Percentiles rank a stretch among this genome's conserved stretches.
phyloP scores from a whole-genome alignment of 2,329 filamentous ascomycete species.

The Fusarium anthophilum region DNA sequence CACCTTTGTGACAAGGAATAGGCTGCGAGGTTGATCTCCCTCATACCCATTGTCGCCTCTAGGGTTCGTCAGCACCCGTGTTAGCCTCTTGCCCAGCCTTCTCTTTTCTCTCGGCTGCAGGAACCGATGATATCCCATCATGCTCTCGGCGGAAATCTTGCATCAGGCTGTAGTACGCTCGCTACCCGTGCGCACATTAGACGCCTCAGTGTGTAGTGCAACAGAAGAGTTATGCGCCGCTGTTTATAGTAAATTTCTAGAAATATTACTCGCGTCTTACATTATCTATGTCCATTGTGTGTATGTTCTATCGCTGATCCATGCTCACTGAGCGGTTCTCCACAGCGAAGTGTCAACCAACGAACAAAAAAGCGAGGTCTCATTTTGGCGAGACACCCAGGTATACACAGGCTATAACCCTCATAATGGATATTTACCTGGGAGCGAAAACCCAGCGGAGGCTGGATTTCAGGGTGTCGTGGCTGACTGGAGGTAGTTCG shows the following conservation, averaged over 20 bases:
- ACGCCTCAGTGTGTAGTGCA: slow-evolving; percentile 27
- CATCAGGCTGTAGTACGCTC: slow-evolving; percentile 39
- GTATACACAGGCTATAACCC: not conserved
- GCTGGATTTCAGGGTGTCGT: not conserved
- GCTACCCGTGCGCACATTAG: slow-evolving; percentile 19
- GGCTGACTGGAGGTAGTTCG: not conserved
- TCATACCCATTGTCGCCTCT: slow-evolving; percentile 3
- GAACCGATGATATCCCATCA: slow-evolving; percentile 31
- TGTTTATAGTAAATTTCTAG: slow-evolving; percentile 19
- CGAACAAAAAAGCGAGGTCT: not conserved
- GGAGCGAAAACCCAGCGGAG: not conserved
- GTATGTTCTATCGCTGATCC: slow-evolving; percentile 5
- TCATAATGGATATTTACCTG: not conserved
- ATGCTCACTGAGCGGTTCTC: not conserved
- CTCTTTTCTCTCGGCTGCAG: slow-evolving; percentile 21
- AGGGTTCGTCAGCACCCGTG: not conserved
- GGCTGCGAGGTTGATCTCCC: slow-evolving; percentile 8
- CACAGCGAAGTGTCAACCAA: not conserved
- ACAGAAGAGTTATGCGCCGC: slow-evolving; percentile 28
- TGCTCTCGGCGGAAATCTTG: slow-evolving; percentile 45
- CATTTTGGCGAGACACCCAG: not conserved
- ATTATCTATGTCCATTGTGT: slow-evolving; percentile 4
- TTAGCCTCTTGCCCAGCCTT: slow-evolving; percentile 15
- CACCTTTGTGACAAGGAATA: slow-evolving; percentile 20
- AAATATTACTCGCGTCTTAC: slow-evolving; percentile 22